Evolutionary conservation across 2,329 filamentous ascomycete genomes (phyloP), one percentile per base, ranked within the genome.

Genomic region (Orbilia oligospora): DNA sequence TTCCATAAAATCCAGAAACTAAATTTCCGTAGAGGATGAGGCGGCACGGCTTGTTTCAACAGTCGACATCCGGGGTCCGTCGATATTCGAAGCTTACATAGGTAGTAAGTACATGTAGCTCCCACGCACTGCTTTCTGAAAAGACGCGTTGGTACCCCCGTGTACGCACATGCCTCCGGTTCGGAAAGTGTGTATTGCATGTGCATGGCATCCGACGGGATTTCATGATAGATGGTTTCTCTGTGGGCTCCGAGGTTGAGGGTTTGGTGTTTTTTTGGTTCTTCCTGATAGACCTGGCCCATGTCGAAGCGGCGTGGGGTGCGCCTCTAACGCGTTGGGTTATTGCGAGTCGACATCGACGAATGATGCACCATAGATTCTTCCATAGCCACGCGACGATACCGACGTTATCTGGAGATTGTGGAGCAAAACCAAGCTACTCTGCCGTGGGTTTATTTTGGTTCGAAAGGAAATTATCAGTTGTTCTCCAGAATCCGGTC

Each of bases 41-140:
- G 67, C 72, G 72, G 72, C 66, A 65, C 51, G 48, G 41, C 53
- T 71, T 77, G 72, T 77, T 77, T 71, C 67, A 56, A 77, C 44
- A 61, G 44, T 71, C 66, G 58, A 71, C 38, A 49, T 67, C 61
- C 58, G 22, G 46, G 70, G 48, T 49, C 30, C 36, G 20, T 65
- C 41, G 61, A 64, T 44, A 61, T 61, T 61, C 56, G 36, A 61
- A 44, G 56, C 56, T 61, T 55, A n/a, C n/a, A n/a, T n/a, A n/a
- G n/a, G n/a, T n/a, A n/a, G n/a, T n/a, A n/a, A n/a, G n/a, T n/a
- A n/a, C n/a, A n/a, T n/a, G n/a, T n/a, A n/a, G n/a, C n/a, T n/a
- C n/a, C 56, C 68, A 71, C 51, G 68, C 48, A 64, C 46, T 56
- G 22, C 33, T 38, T 48, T 65, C 68, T 64, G 56, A 56, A 71